Base-by-base conservation (phyloP, 805 yeast genomes). In the Candida rishiriensis region DNA sequence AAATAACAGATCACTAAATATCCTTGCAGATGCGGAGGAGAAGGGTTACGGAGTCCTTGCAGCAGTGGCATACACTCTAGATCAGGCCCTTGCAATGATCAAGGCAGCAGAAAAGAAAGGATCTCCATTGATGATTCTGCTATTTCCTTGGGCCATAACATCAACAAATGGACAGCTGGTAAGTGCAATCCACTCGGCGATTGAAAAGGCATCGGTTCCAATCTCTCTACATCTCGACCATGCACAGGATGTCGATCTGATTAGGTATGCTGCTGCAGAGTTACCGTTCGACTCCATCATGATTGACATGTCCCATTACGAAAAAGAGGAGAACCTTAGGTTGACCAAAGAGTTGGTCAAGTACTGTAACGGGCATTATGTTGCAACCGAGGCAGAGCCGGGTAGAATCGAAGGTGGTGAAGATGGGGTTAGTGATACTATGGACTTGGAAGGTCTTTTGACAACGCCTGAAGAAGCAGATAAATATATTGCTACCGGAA, bases 331-430 rank as follows among this genome's bases (percentile, higher is more conserved):
- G 42, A 65, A 63, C 51, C 44, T 64, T 38, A 38, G 42, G 26
- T 52, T 49, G 34, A 65, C 66, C 10, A 52, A 54, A 42, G 57
- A 60, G 40, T 49, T 65, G 34, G 70, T 63, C 29, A 52, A 44
- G 35, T 51, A 53, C 31, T 67, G 69, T 39, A 54, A 59, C 40
- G 32, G 30, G 36, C 50, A 54, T 34, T 51, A 57, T n/a, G 63
- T 56, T 39, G 61, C 68, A 4, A 65, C 66, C 11, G 70, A 66
- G 47, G 70, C 70, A 7, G 70, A 65, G 48, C 62, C 68, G 37
- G 70, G 70, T 31, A 57, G 71, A 43, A 67, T 66, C 39, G 65
- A 62, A 48, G 71, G 70, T 9, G 63, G 64, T 12, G 70, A 65
- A 43, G 71, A 67, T 51, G 70, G 70, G 11, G 61, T 65, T 28